Evolutionary conservation across 306 rosid species (phyloP).

Genomic region (Quercus parvula): DNA sequence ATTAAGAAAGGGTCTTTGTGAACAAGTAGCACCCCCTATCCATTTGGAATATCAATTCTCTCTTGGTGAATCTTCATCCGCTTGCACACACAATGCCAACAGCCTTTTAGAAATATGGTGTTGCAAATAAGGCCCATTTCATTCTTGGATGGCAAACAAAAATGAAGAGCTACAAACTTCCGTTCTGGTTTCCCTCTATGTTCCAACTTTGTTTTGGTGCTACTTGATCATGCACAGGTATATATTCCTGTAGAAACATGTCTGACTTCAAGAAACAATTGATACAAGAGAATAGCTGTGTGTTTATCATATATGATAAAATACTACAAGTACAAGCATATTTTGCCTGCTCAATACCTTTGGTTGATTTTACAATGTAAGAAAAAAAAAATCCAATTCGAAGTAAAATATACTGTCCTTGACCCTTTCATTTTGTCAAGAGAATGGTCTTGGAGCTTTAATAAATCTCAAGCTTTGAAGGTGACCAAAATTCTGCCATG

Average conservation of each 20-base stretch:
- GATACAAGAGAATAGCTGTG: neutral
- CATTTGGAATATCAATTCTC: neutral
- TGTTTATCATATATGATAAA: too few species aligned
- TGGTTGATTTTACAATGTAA: neutral
- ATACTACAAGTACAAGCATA: too few species aligned
- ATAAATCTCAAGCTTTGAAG: neutral
- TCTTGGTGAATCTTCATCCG: neutral
- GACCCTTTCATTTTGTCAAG: neutral
- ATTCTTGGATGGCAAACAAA: neutral
- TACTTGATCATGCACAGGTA: constrained; percentile 28
- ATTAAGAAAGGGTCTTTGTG: neutral
- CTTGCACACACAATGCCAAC: neutral
- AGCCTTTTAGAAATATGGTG: neutral
- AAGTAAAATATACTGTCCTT: neutral
- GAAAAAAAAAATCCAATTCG: neutral
- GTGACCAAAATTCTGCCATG: neutral
- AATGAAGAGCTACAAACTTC: neutral
- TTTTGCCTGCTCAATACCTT: neutral
- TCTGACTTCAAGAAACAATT: neutral
- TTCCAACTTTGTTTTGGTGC: constrained; percentile 29
- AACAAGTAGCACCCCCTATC: neutral
- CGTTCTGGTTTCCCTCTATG: constrained; percentile 12
- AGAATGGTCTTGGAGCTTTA: neutral
- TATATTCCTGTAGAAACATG: constrained; percentile 29
- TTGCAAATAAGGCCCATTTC: neutral